Evolutionary conservation across 2,329 filamentous ascomycete species (phyloP), one percentile per base, ranked within the genome.

Genomic region (Fusarium sp.): DNA sequence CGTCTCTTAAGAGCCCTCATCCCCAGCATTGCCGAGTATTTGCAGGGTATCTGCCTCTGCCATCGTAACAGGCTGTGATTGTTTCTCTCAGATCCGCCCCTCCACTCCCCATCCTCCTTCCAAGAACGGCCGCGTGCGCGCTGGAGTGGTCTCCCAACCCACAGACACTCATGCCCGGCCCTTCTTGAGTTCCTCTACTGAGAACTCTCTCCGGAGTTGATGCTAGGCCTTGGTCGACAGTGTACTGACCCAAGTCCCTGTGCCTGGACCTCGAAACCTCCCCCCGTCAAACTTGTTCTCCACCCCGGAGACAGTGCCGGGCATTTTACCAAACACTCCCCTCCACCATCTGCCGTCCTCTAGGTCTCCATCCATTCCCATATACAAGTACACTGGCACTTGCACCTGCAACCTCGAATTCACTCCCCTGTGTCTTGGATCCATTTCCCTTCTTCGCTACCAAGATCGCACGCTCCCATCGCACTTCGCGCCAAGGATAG

Each of bases 271-370:
- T 78, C 75, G 78, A 78, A 78, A 75, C 78, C 75, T 73, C 74
- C 75, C 76, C 77, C 74, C 72, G 73, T 77, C 75, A 70, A 68
- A 70, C 48, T 68, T 52, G 76, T 79, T 79, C 79, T 79, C 82
- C 80, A 82, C 80, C 81, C 78, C 80, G 80, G 76, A 79, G 76
- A 82, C 82, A 85, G 79, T 86, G 82, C 85, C 84, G 84, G 82
- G 78, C 74, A 79, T 81, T 81, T 82, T 80, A 81, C 78, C 78
- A 83, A 81, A 81, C 81, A 82, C 81, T 78, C 81, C 83, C 82
- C 82, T 84, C 82, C 81, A 82, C 73, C 78, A 83, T 82, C 80
- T 83, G 79, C 82, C 82, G 82, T 82, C 72, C 72, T 74, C 74
- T 60, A 65, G 72, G 76, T 74, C 78, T 81, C 82, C 78, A 78